phyloP scores from a whole-genome alignment of 495 filamentous ascomycete genomes.

The Bombardia bombarda region DNA sequence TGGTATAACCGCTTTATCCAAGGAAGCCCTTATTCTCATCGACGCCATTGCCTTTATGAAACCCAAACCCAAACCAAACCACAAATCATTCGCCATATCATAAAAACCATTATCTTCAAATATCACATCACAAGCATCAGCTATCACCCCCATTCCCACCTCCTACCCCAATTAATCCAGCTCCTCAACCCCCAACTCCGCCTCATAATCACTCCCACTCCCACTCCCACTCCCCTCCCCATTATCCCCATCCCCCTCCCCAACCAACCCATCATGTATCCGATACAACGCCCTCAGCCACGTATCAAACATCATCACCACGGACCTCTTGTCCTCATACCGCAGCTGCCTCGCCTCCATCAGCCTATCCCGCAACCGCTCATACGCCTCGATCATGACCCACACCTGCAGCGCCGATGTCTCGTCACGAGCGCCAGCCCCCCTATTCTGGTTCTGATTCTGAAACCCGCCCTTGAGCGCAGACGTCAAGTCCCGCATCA shows the following conservation, averaged over 20 bases:
- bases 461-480: constrained; percentile 15
- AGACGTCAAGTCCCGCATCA: constrained; percentile 35
- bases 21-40: too few relatives aligned
- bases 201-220: constrained; percentile 11
- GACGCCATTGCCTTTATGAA: too few relatives aligned
- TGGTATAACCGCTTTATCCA: too few relatives aligned
- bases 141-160: too few relatives aligned
- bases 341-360: constrained; percentile 10
- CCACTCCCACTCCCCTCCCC: neutral
- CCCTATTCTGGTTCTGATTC: too few relatives aligned
- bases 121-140: too few relatives aligned
- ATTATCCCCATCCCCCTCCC: too few relatives aligned
- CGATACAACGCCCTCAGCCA: constrained; percentile 36
- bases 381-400: constrained; percentile 45
- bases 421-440: constrained; percentile 20
- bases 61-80: too few relatives aligned
- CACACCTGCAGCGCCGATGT: constrained; percentile 49
- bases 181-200: constrained; percentile 9
- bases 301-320: constrained; percentile 32
- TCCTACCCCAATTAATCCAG: constrained; percentile 9
- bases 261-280: constrained; percentile 26
- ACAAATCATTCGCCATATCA: too few relatives aligned
- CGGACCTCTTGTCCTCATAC: constrained; percentile 10
- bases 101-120: too few relatives aligned
- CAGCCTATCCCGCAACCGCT: constrained; percentile 32